Conservation (phyloP, 805 yeast species). For the Candida maesae region DNA sequence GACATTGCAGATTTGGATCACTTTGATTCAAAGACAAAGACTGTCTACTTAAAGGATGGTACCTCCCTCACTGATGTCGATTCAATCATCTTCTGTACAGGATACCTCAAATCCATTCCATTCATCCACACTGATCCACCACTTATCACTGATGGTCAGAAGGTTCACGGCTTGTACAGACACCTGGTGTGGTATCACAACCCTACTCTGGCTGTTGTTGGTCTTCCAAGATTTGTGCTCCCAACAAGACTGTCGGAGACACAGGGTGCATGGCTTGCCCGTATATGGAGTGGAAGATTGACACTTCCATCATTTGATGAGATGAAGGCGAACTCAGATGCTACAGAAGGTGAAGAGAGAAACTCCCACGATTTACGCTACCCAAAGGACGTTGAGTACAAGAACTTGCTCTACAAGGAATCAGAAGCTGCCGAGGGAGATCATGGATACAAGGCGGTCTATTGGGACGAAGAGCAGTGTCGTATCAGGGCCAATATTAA, state of each 20-base stretch:
- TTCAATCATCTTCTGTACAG: conserved; percentile 65
- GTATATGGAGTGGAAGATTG: conserved; percentile 57
- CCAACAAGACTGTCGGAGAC: conserved; percentile 60
- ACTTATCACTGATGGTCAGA: conserved; percentile 42
- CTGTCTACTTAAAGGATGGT: conserved; percentile 49
- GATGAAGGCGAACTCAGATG: conserved; percentile 42
- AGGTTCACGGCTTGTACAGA: conserved; percentile 51
- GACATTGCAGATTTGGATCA: conserved; percentile 41
- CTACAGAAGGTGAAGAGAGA: conserved; percentile 45
- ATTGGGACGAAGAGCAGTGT: conserved; percentile 48
- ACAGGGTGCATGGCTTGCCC: conserved; percentile 62
- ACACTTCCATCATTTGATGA: conserved; percentile 42
- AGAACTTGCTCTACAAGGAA: conserved; percentile 40
- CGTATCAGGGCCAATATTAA: conserved; percentile 41
- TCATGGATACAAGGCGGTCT: conserved; percentile 45
- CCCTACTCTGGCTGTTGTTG: conserved; percentile 62
- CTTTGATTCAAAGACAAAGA: conserved; percentile 35
- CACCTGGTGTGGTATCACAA: conserved; percentile 56
- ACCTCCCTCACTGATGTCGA: conserved; percentile 45
- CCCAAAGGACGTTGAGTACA: conserved; percentile 60
- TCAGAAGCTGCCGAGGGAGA: conserved; percentile 35
- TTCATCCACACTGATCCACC: conserved; percentile 39
- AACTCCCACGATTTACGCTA: conserved; percentile 48
- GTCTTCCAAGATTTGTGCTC: conserved; percentile 56
- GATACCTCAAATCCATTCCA: conserved; percentile 66